These are phyloP conservation scores for Botrytis medusae DNA, from an alignment of 2,329 filamentous ascomycete species.

Conservation along the genomic window DNA sequence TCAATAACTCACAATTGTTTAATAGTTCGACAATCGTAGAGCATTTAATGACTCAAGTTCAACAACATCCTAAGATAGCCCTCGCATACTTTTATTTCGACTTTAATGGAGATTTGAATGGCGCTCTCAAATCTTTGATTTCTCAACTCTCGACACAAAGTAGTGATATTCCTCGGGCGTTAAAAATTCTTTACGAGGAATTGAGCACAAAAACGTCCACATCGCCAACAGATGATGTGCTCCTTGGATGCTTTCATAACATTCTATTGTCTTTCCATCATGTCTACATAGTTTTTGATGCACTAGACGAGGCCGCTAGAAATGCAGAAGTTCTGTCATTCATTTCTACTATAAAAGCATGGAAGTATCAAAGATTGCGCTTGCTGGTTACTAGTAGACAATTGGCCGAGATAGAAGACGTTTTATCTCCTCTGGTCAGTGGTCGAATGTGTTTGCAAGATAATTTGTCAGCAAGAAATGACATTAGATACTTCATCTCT, in stretches of 20 bases:
- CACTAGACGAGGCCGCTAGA: conserved; percentile 42
- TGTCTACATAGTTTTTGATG: conserved; percentile 43
- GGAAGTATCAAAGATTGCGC: conserved; percentile 26
- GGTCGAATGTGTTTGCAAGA: conserved; percentile 29
- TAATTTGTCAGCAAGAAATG: conserved; percentile 26
- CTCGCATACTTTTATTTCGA: conserved; percentile 46
- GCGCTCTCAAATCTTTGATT: conserved; percentile 41
- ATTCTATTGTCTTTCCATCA: conserved; percentile 35
- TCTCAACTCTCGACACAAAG: conserved; percentile 40
- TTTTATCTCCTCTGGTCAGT: conserved; percentile 29
- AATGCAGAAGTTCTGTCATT: conserved; percentile 35
- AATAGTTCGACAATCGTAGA: conserved; percentile 40
- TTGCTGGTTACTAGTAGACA: conserved; percentile 41
- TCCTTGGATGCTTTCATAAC: conserved; percentile 23
- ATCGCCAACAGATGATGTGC: conserved; percentile 21
- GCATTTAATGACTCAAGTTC: conserved; percentile 26
- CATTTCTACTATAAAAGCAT: conserved; percentile 32
- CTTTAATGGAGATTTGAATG: conserved; percentile 41
- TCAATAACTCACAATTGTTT: not conserved
- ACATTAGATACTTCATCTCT: conserved; percentile 38
- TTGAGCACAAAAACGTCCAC: conserved; percentile 12
- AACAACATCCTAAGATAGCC: conserved; percentile 31
- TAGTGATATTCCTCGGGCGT: conserved; percentile 20
- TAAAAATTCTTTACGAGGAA: conserved; percentile 26
- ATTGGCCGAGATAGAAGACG: conserved; percentile 39